Evolutionary conservation across 1,284 basidiomycete genomes (phyloP).

Genomic region (Trichosporon coremiiforme): DNA sequence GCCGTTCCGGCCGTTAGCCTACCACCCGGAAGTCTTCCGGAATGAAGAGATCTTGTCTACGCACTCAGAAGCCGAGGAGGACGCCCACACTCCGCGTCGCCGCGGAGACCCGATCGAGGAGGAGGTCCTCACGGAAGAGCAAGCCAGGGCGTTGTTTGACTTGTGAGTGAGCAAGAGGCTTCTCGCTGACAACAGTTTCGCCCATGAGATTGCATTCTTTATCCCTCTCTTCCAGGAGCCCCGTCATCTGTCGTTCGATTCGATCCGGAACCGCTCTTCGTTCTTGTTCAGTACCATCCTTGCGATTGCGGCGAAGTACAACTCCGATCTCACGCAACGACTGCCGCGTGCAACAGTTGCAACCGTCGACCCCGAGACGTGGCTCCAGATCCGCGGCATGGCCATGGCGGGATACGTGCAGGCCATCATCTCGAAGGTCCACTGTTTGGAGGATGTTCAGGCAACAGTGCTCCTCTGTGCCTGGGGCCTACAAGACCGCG

Average conservation of each 20-base stretch:
- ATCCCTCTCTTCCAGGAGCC: constrained; percentile 35
- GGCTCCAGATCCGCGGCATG: constrained; percentile 31
- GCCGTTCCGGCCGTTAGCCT: constrained; percentile 31
- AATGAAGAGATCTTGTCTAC: constrained; percentile 31
- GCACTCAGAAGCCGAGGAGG: constrained; percentile 9
- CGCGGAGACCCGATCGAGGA: constrained; percentile 34
- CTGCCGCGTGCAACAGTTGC: constrained; percentile 11
- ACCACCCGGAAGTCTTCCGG: constrained; percentile 35
- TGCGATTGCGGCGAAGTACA: constrained; percentile 34
- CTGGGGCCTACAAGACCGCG: constrained; percentile 35
- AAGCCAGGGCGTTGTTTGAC: constrained; percentile 29
- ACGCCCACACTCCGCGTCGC: constrained; percentile 28
- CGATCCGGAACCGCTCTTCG: constrained; percentile 30
- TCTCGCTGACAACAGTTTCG: constrained; percentile 28
- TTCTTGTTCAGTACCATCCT: constrained; percentile 36
- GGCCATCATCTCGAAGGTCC: constrained; percentile 36
- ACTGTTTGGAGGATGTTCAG: constrained; percentile 37
- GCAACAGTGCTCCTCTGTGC: constrained; percentile 31
- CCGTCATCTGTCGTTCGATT: constrained; percentile 28
- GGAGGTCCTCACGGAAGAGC: constrained; percentile 28
- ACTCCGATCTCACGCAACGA: background rate
- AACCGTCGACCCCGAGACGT: constrained; percentile 24
- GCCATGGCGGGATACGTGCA: constrained; percentile 36
- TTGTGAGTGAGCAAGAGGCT: constrained; percentile 25
- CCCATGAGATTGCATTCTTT: constrained; percentile 32